Evolutionary conservation across 1,139 yeast genomes (phyloP).

Genomic region (Yamadazyma taylorii): DNA sequence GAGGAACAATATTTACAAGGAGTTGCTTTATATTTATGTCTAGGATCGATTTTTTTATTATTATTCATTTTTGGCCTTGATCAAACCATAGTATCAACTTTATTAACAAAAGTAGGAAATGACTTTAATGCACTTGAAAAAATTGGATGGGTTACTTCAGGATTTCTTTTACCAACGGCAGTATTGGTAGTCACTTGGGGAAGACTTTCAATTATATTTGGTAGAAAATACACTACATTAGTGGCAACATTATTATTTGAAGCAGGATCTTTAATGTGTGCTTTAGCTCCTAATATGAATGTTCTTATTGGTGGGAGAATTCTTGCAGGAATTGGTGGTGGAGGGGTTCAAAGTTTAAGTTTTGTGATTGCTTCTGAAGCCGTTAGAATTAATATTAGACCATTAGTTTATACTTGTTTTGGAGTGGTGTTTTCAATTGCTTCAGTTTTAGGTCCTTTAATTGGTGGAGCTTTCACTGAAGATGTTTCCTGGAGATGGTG

Average conservation of each 20-base stretch:
- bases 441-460: slow-evolving; percentile 60
- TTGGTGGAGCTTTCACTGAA: slow-evolving; percentile 67
- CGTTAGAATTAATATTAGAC: slow-evolving; percentile 60
- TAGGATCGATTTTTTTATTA: slow-evolving; percentile 49
- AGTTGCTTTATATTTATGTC: slow-evolving; percentile 35
- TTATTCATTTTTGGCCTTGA: slow-evolving; percentile 65
- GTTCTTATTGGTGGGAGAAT: slow-evolving; percentile 71
- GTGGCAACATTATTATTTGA: slow-evolving; percentile 56
- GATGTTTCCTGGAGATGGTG: slow-evolving; percentile 78
- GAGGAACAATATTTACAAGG: slow-evolving; percentile 52
- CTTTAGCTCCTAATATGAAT: slow-evolving; percentile 54
- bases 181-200: slow-evolving; percentile 63
- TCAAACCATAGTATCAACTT: slow-evolving; percentile 64
- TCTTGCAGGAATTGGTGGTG: slow-evolving; percentile 75
- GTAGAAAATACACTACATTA: slow-evolving; percentile 54
- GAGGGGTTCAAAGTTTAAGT: slow-evolving; percentile 63
- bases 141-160: slow-evolving; percentile 63
- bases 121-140: slow-evolving; percentile 56
- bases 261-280: slow-evolving; percentile 62
- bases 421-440: slow-evolving; percentile 57
- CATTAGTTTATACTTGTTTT: slow-evolving; percentile 49
- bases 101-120: slow-evolving; percentile 54
- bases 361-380: slow-evolving; percentile 60
- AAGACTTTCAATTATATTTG: slow-evolving; percentile 57
- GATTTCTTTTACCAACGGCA: slow-evolving; percentile 60